A percentile compares a stretch with the other conserved stretches of the same genome.
Conservation (phyloP, 768 basidiomycete species). For the Hirschioporus abietinus region DNA sequence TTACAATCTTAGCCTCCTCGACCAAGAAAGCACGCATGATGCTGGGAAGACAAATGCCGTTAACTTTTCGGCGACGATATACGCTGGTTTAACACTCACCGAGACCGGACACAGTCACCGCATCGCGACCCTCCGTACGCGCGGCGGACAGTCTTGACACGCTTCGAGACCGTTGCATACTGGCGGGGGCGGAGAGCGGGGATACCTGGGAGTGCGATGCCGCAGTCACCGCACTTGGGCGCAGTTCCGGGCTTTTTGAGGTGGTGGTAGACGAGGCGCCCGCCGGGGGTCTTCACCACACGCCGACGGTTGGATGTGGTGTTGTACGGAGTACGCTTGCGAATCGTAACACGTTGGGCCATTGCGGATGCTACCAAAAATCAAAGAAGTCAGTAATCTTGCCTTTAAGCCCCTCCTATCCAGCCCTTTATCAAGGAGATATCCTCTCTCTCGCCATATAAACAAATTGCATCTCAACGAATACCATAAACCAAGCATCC, state of each 20-base stretch:
- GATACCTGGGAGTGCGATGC: conserved; percentile 85
- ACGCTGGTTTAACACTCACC: conserved; percentile 44
- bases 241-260: conserved; percentile 88
- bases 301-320: conserved; percentile 94
- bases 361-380: conserved; percentile 37
- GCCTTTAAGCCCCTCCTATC: background rate
- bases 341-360: conserved; percentile 99
- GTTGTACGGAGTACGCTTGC: conserved; percentile 98
- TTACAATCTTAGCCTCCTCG: conserved; percentile 99
- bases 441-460: too few relatives aligned
- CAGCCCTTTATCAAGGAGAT: background rate
- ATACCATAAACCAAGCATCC: background rate
- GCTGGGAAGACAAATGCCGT: conserved; percentile 34
- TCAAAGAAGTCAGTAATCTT: background rate
- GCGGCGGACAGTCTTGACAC: conserved; percentile 92
- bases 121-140: conserved; percentile 98
- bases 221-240: conserved; percentile 99
- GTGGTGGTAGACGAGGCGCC: conserved; percentile 97
- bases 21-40: conserved; percentile 98
- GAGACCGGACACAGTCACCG: conserved; percentile 90
- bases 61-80: background rate
- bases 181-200: conserved; percentile 93
- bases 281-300: conserved; percentile 97
- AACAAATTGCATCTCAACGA: background rate
- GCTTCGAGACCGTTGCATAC: conserved; percentile 95